Evolutionary conservation across 768 basidiomycete genomes (phyloP).

Genomic region (Amanita polypyramis): DNA sequence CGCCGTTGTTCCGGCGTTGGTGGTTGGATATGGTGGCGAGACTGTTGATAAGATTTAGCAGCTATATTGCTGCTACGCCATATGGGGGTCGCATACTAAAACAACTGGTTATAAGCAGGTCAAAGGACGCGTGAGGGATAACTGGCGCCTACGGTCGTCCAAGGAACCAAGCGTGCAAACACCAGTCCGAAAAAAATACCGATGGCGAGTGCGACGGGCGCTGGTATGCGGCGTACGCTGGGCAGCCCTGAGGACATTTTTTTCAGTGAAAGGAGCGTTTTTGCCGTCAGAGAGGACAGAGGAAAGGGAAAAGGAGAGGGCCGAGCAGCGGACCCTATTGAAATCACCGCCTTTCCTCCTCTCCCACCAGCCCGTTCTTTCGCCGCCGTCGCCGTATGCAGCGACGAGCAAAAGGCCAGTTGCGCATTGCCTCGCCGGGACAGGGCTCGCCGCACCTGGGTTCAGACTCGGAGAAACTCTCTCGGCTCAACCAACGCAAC

Average conservation of each 20-base stretch:
- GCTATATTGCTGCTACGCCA: slow-evolving; percentile 50
- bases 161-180: slow-evolving; percentile 40
- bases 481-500: slow-evolving; percentile 44
- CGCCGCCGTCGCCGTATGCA: slow-evolving; percentile 4
- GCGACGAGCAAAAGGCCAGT: slow-evolving; percentile 2
- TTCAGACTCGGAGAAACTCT: slow-evolving; percentile 36
- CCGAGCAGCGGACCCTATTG: not conserved
- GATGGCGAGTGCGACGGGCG: slow-evolving; percentile 44
- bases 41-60: slow-evolving; percentile 35
- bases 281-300: not conserved
- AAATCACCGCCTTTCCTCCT: not conserved
- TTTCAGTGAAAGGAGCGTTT: slow-evolving; percentile 6
- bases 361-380: not conserved
- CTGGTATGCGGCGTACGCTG: slow-evolving; percentile 38
- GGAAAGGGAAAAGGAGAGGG: not conserved
- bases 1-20: slow-evolving; percentile 79
- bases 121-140: slow-evolving; percentile 3
- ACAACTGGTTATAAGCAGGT: no score
- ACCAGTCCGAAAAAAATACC: slow-evolving; percentile 55
- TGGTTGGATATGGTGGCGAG: slow-evolving; percentile 54
- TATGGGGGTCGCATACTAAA: slow-evolving; percentile 18
- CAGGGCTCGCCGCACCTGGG: not conserved
- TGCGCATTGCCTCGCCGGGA: slow-evolving; percentile 7
- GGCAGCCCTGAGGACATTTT: not conserved
- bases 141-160: slow-evolving; percentile 24